Conservation (phyloP, 805 yeast species). For the Nakazawaea anatomiae region DNA sequence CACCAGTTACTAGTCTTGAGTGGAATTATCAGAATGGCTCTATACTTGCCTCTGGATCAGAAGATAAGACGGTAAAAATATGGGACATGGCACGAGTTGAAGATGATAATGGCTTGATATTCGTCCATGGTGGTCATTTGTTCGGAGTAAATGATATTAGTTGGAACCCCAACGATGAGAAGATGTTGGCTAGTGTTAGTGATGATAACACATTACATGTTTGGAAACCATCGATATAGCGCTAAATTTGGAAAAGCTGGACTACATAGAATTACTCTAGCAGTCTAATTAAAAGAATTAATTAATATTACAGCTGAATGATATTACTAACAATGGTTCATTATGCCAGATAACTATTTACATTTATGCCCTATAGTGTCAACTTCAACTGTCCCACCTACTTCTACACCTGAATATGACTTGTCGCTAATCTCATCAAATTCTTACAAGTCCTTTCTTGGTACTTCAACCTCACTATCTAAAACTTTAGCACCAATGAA, state of each 20-base stretch:
- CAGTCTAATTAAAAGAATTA: neutral
- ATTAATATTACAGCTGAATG: neutral
- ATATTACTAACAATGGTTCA: neutral
- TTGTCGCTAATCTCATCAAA: no score
- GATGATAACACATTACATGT: conserved; percentile 85
- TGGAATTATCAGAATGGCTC: conserved; percentile 63
- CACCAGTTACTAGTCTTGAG: conserved; percentile 55
- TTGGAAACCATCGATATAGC: conserved; percentile 56
- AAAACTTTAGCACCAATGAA: conserved; percentile 16
- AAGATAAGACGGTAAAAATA: conserved; percentile 55
- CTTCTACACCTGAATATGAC: no score
- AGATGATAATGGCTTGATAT: conserved; percentile 30
- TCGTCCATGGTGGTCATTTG: conserved; percentile 83
- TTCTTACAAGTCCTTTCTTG: conserved; percentile 9
- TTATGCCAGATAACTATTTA: neutral
- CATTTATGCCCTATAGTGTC: neutral
- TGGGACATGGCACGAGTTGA: conserved; percentile 42
- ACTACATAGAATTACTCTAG: no score
- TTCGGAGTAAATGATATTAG: conserved; percentile 78
- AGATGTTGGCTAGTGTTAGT: conserved; percentile 70
- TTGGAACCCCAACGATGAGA: conserved; percentile 72
- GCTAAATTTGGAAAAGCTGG: no score
- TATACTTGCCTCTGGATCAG: conserved; percentile 61
- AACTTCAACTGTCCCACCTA: neutral
- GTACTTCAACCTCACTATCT: conserved; percentile 13